These are phyloP conservation scores for Chlamydomonas sp. DNA, from an alignment of 139 green algal species.

Conservation along the genomic window DNA sequence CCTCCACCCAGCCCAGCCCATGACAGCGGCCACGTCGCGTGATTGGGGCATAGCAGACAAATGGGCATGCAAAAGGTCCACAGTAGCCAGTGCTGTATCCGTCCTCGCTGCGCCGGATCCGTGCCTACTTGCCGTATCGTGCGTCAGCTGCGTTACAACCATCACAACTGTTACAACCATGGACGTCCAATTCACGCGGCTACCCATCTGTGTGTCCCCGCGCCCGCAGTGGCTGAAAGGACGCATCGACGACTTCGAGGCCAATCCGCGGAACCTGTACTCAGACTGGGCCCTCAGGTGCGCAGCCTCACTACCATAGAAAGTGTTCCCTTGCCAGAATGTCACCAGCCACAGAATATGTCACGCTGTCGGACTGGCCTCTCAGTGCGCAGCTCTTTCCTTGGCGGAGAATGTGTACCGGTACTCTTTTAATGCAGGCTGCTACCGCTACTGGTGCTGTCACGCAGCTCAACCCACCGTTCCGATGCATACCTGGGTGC, in stretches of 20 bases:
- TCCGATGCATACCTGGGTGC: too few species aligned
- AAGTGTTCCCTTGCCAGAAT: too few species aligned
- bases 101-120: neutral
- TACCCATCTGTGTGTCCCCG: neutral
- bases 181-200: neutral
- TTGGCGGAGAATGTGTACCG: neutral
- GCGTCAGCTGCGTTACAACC: neutral
- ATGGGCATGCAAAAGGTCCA: neutral
- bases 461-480: neutral
- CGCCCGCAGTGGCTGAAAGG: neutral
- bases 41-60: neutral
- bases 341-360: too few species aligned
- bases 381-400: neutral
- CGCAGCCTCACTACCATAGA: neutral
- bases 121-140: neutral
- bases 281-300: conserved; percentile 2
- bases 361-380: neutral
- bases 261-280: neutral
- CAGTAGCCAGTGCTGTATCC: neutral
- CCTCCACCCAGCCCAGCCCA: neutral
- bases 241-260: conserved; percentile 4
- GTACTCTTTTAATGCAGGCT: neutral
- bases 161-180: neutral
- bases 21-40: too few species aligned
- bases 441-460: neutral